Base-by-base conservation (phyloP, 768 basidiomycete species). In the Dictyophora rubrovolvata region DNA sequence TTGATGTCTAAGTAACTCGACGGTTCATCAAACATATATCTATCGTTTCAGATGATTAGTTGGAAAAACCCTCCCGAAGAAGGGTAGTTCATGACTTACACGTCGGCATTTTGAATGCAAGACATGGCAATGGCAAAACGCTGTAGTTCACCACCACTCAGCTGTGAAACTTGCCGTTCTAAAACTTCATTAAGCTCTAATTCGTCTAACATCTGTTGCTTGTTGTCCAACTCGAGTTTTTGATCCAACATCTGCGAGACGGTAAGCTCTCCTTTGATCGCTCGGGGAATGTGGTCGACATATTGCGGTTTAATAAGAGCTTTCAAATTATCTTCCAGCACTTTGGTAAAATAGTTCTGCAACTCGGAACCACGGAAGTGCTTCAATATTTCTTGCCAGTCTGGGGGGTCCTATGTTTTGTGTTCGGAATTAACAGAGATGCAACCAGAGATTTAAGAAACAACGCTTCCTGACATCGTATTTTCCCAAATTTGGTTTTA, bases 221-320 rank as follows among this genome's bases (percentile, higher is more conserved):
- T 89, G 77, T 96, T 96, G 67, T 92, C 85, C 16, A 82, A 78
- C 70, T 99, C 93, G 33, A 86, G 73, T 74, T 97, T 97, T 28
- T 83, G 82, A 66, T 93, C 87, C 61, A 99, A 83, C 95, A 99
- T 97, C 68, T 91, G 78, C 6, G 79, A 75, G 23, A 99, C 94
- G 2, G 86, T 87, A 79, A 90, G 80, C 52, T 75, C 78, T 56
- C 87, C 93, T 73, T 98, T 95, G 78, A 99, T 90, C 46, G 93
- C 92, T 48, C 87, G 83, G 4, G 96, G 96, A 67, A 99, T 97
- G 71, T 98, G 94, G 70, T 99, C 96, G 63, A 99, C 96, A 70
- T 99, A 99, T 81, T 99, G 96, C 1, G 96, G 96, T 73, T 99
- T 99, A 71, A 98, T 98, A 62, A 99, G 82, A 1, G 96, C 94